These are phyloP conservation scores for Monosporascus sp. DNA, from an alignment of 2,329 filamentous ascomycete species.

Conservation along the genomic window DNA sequence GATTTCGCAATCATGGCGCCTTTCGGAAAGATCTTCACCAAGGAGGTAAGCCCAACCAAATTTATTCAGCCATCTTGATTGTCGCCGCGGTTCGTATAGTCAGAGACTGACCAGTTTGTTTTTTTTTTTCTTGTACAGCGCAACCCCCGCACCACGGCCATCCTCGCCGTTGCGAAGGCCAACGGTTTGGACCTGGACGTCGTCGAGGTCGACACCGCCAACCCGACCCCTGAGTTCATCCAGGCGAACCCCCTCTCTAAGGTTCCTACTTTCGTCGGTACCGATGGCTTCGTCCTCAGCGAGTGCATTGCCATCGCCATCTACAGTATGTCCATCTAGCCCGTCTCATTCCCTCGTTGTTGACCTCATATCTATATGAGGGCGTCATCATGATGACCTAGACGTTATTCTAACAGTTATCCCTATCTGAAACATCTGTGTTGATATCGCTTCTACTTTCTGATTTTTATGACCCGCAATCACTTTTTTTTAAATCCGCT, in stretches of 20 bases:
- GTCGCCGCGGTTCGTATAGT: too few relatives aligned
- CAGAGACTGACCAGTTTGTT: constrained; percentile 21
- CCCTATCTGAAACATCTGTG: constrained; percentile 92
- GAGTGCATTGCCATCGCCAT: constrained; percentile 95
- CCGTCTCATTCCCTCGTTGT: constrained; percentile 10
- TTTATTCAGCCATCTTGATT: constrained; percentile 5
- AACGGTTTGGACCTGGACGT: constrained; percentile 91
- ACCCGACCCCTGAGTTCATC: constrained; percentile 69
- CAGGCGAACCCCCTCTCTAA: constrained; percentile 84
- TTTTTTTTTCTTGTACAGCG: constrained; percentile 46
- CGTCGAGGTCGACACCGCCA: constrained; percentile 62
- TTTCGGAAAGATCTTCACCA: constrained; percentile 97
- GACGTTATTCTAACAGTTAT: constrained; percentile 85
- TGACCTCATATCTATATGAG: background rate
- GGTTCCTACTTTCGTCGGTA: constrained; percentile 86
- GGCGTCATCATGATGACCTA: constrained; percentile 59
- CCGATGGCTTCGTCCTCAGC: constrained; percentile 82
- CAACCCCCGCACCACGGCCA: constrained; percentile 84
- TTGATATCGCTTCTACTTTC: constrained; percentile 86
- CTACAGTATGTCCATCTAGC: constrained; percentile 70
- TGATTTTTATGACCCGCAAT: constrained; percentile 45
- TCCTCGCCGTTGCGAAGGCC: constrained; percentile 93
- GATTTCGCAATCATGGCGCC: constrained; percentile 55
- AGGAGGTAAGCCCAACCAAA: constrained; percentile 54
- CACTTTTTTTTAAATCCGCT: constrained; percentile 11